These are phyloP conservation scores for Laguncularia racemosa DNA, from an alignment of 345 rosid species.

Conservation along the genomic window DNA sequence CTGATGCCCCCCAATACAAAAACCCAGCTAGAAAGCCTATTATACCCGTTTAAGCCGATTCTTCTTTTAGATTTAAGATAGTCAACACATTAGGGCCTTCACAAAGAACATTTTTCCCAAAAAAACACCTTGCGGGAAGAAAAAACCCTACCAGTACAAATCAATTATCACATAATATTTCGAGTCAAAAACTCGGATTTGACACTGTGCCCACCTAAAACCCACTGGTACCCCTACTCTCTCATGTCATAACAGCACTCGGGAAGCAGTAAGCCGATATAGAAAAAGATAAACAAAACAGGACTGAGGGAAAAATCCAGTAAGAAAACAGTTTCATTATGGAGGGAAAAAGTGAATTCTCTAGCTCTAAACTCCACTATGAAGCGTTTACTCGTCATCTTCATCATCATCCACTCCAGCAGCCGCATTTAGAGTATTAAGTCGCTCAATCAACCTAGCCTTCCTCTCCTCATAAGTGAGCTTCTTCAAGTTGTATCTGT, in stretches of 20 bases:
- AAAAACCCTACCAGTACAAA: no score
- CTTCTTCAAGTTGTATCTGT: slow-evolving; percentile 77
- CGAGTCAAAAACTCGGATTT: no score
- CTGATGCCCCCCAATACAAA: no score
- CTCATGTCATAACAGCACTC: background rate
- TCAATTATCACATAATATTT: no score
- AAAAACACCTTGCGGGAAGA: no score
- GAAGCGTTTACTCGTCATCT: slow-evolving; percentile 35
- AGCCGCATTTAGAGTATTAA: slow-evolving; percentile 48
- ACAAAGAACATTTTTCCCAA: no score
- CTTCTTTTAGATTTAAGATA: no score
- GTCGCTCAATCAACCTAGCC: slow-evolving; percentile 63
- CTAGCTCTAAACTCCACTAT: background rate
- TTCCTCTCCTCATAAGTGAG: slow-evolving; percentile 75
- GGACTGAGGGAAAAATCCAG: background rate
- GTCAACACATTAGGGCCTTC: no score
- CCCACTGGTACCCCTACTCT: no score
- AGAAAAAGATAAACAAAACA: slow-evolving; percentile 1
- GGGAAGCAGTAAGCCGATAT: slow-evolving; percentile 8
- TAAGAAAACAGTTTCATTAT: background rate
- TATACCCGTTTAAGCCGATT: no score
- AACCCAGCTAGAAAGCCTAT: no score
- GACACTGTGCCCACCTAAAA: no score
- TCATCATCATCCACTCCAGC: slow-evolving; percentile 25
- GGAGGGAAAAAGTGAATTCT: background rate